Evolutionary conservation across 371 early-diverging fungal species (phyloP).

Genomic region (Mortierella sp.): DNA sequence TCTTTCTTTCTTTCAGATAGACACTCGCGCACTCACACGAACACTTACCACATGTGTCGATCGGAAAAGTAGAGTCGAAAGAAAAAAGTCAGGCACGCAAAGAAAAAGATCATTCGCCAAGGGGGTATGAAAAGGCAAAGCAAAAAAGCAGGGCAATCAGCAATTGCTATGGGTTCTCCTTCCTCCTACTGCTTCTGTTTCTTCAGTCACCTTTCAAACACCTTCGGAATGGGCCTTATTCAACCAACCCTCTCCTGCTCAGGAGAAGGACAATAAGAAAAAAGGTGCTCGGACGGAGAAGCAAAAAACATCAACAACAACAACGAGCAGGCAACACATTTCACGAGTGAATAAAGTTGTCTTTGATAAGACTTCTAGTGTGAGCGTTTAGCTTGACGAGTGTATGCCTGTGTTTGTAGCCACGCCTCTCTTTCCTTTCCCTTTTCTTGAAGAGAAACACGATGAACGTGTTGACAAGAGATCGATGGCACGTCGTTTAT

Average conservation of each 20-base stretch:
- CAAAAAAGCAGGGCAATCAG: neutral
- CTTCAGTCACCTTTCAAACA: neutral
- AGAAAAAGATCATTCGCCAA: neutral
- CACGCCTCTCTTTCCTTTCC: neutral
- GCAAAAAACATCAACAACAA: neutral
- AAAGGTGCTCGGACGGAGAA: constrained; percentile 7
- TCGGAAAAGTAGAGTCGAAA: constrained; percentile 2
- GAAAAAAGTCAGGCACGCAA: neutral
- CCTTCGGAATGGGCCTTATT: neutral
- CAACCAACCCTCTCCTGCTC: neutral
- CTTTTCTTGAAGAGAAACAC: neutral
- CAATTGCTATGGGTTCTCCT: neutral
- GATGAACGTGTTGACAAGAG: neutral
- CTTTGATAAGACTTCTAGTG: constrained; percentile 5
- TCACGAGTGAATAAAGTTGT: constrained; percentile 5
- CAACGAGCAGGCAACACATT: neutral
- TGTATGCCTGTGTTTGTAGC: constrained; percentile 3
- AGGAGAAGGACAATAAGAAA: neutral
- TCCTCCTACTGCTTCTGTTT: neutral
- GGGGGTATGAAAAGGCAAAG: neutral
- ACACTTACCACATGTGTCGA: constrained; percentile 4
- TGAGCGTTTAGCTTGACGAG: neutral
- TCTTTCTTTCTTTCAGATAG: constrained; percentile 1
- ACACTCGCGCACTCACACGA: neutral
- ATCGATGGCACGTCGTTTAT: neutral